These are phyloP conservation scores for Paxillus ammoniavirescens DNA, from an alignment of 768 basidiomycete species.

Conservation along the genomic window DNA sequence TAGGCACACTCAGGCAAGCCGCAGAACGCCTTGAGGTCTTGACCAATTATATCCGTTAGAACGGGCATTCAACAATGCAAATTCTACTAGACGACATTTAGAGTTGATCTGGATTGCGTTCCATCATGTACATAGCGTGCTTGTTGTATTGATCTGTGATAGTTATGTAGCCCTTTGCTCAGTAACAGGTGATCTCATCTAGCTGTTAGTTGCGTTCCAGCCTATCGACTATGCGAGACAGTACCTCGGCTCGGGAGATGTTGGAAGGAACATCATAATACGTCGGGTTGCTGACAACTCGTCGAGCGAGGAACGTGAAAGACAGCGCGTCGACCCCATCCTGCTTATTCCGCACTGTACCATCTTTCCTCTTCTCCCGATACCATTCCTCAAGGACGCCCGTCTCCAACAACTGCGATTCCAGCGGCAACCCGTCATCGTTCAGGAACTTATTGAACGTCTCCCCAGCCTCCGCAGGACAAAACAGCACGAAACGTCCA, in stretches of 20 bases:
- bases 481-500: conserved; percentile 82
- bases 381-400: conserved; percentile 50
- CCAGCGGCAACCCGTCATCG: conserved; percentile 80
- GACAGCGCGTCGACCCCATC: conserved; percentile 74
- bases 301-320: conserved; percentile 75
- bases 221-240: conserved; percentile 71
- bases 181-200: not conserved
- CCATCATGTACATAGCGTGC: not conserved
- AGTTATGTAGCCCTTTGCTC: not conserved
- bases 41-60: conserved; percentile 55
- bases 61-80: not conserved
- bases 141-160: not conserved
- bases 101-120: too few species aligned
- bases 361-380: conserved; percentile 35
- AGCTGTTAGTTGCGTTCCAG: conserved; percentile 24
- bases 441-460: conserved; percentile 81
- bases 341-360: conserved; percentile 50
- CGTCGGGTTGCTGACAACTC: conserved; percentile 75
- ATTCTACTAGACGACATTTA: not conserved
- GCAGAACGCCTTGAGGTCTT: conserved; percentile 77
- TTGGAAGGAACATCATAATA: conserved; percentile 67
- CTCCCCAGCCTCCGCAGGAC: conserved; percentile 82
- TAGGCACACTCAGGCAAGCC: conserved; percentile 79
- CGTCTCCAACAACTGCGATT: conserved; percentile 68
- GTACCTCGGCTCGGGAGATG: conserved; percentile 44